Conservation (phyloP, 1,139 yeast species). For the Yamadazyma aaseri region DNA sequence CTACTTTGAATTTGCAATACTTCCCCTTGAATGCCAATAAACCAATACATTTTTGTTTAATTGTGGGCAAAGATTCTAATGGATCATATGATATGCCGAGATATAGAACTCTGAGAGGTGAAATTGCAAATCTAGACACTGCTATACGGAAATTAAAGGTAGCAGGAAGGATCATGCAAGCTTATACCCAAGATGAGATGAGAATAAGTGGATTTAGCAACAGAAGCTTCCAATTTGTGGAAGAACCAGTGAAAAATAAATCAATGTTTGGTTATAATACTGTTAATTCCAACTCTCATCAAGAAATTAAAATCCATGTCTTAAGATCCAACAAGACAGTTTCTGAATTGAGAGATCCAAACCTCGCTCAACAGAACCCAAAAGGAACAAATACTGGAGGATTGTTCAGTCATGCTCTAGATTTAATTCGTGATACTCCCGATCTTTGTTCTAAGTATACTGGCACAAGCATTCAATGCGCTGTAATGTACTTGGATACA, state of each 20-base stretch:
- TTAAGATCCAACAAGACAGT: conserved; percentile 65
- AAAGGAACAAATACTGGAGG: conserved; percentile 74
- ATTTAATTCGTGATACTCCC: conserved; percentile 51
- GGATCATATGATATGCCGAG: conserved; percentile 71
- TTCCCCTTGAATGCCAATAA: conserved; percentile 65
- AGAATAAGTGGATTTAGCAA: conserved; percentile 73
- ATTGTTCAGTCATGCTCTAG: conserved; percentile 74
- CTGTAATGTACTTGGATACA: conserved; percentile 79
- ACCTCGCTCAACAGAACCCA: conserved; percentile 83
- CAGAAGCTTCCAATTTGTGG: conserved; percentile 75
- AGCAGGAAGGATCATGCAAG: conserved; percentile 90
- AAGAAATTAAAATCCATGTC: conserved; percentile 75
- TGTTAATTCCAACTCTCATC: conserved; percentile 42
- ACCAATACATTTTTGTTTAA: conserved; percentile 76
- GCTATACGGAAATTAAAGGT: conserved; percentile 77
- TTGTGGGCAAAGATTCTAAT: conserved; percentile 77
- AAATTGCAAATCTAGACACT: conserved; percentile 68
- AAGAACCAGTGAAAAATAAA: conserved; percentile 46
- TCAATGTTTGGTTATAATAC: conserved; percentile 37
- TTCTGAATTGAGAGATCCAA: conserved; percentile 71
- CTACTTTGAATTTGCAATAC: conserved; percentile 42
- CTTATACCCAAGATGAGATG: conserved; percentile 93
- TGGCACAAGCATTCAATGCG: conserved; percentile 66
- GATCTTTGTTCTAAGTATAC: conserved; percentile 22
- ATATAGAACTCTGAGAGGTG: conserved; percentile 50